A percentile compares a stretch with the other conserved stretches of the same genome.
Evolutionary conservation across 371 early-diverging fungal genomes (phyloP).

Genomic region (Mucor racemosus): DNA sequence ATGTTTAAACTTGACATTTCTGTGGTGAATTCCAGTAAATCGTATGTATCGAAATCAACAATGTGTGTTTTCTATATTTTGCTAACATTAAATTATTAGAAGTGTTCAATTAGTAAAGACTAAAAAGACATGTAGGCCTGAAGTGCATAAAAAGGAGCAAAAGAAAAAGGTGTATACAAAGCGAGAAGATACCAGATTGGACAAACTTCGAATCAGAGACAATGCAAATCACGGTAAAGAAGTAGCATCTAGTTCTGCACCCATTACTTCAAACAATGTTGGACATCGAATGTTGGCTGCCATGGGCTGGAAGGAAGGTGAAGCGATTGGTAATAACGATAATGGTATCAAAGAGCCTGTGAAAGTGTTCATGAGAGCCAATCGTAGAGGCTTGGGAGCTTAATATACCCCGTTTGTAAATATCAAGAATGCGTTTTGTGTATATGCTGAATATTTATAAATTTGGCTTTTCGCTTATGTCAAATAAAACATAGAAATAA

Average conservation of each 20-base stretch:
- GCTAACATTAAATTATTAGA: neutral
- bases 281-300: conserved; percentile 82
- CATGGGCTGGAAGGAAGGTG: conserved; percentile 86
- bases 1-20: conserved; percentile 21
- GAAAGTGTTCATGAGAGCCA: conserved; percentile 78
- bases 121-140: conserved; percentile 14
- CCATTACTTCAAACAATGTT: conserved; percentile 69
- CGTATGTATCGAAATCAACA: neutral
- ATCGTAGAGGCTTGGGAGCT: conserved; percentile 76
- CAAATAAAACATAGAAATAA: neutral
- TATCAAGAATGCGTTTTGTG: neutral
- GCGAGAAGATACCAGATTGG: neutral
- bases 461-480: neutral
- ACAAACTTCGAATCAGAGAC: conserved; percentile 15
- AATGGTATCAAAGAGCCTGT: conserved; percentile 86
- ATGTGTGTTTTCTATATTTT: no score
- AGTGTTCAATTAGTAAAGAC: conserved; percentile 11
- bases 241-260: conserved; percentile 69
- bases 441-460: neutral
- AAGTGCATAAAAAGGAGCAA: neutral
- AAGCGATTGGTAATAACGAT: conserved; percentile 77
- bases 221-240: conserved; percentile 35
- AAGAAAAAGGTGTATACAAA: neutral
- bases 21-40: conserved; percentile 5
- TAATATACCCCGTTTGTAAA: conserved; percentile 26